Evolutionary conservation across 2,329 filamentous ascomycete genomes (phyloP).

Genomic region (Colletotrichum truncatum): DNA sequence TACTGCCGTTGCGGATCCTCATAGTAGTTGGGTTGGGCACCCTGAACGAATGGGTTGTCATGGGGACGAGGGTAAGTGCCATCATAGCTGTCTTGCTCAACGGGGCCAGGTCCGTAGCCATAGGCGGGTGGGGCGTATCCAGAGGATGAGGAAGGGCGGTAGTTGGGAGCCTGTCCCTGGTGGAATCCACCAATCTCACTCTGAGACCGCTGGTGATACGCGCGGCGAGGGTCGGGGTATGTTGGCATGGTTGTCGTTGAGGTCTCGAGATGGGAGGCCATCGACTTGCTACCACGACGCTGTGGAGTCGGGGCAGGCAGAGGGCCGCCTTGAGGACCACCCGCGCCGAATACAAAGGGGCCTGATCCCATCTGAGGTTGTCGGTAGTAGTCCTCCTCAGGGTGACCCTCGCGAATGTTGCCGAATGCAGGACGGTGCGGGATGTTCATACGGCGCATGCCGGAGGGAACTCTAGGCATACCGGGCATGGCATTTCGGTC

Average conservation of each 20-base stretch:
- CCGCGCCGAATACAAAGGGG: slow-evolving; percentile 29
- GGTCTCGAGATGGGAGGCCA: slow-evolving; percentile 33
- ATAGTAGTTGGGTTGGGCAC: slow-evolving; percentile 33
- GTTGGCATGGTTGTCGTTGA: slow-evolving; percentile 24
- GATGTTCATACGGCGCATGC: slow-evolving; percentile 34
- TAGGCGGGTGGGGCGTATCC: slow-evolving; percentile 24
- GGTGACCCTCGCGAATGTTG: slow-evolving; percentile 44
- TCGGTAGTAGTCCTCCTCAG: slow-evolving; percentile 38
- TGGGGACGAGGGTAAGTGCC: slow-evolving; percentile 29
- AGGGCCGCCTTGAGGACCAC: slow-evolving; percentile 30
- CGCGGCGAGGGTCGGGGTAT: slow-evolving; percentile 33
- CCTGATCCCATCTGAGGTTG: slow-evolving; percentile 28
- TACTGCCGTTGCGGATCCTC: slow-evolving; percentile 34
- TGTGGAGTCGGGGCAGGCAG: slow-evolving; percentile 35
- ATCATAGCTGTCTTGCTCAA: slow-evolving; percentile 32
- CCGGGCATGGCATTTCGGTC: slow-evolving; percentile 35
- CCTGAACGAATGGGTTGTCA: slow-evolving; percentile 21
- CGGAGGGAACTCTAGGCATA: slow-evolving; percentile 22
- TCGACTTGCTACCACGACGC: slow-evolving; percentile 32
- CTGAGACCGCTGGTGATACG: slow-evolving; percentile 40
- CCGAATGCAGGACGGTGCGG: slow-evolving; percentile 36
- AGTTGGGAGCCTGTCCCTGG: slow-evolving; percentile 26
- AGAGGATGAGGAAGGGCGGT: slow-evolving; percentile 31
- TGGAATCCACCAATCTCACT: slow-evolving; percentile 37
- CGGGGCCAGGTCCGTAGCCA: slow-evolving; percentile 20